phyloP scores from a whole-genome alignment of 73 alveolate genomes.

The Paramecium pentaurelia region DNA sequence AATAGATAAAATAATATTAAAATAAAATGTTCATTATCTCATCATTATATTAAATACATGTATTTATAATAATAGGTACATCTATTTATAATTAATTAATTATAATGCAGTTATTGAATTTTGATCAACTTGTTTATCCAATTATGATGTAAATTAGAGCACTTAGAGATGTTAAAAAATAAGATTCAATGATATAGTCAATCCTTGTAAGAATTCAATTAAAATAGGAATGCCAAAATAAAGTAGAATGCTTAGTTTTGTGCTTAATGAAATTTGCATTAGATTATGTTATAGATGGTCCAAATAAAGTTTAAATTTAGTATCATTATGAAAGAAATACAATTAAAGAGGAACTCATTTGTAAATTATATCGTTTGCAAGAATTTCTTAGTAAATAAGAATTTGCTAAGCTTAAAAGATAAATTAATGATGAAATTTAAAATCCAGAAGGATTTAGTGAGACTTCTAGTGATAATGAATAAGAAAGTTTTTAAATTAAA shows the following conservation, averaged over 20 bases:
- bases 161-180: neutral
- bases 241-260: neutral
- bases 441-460: constrained; percentile 21
- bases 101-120: neutral
- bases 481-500: constrained; percentile 36
- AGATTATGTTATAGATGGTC: constrained; percentile 15
- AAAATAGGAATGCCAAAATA: neutral
- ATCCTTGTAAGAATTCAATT: neutral
- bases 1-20: neutral
- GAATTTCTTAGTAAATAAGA: neutral
- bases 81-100: neutral
- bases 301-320: neutral
- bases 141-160: constrained; percentile 19
- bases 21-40: neutral
- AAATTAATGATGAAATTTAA: neutral
- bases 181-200: neutral
- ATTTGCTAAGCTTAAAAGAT: neutral
- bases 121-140: neutral
- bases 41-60: no score
- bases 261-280: neutral
- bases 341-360: neutral
- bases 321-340: neutral
- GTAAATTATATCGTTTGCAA: neutral
- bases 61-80: no score
- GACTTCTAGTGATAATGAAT: neutral